phyloP scores from a whole-genome alignment of 192 early-diverging fungal genomes.

The Backusella parvicylindrica region DNA sequence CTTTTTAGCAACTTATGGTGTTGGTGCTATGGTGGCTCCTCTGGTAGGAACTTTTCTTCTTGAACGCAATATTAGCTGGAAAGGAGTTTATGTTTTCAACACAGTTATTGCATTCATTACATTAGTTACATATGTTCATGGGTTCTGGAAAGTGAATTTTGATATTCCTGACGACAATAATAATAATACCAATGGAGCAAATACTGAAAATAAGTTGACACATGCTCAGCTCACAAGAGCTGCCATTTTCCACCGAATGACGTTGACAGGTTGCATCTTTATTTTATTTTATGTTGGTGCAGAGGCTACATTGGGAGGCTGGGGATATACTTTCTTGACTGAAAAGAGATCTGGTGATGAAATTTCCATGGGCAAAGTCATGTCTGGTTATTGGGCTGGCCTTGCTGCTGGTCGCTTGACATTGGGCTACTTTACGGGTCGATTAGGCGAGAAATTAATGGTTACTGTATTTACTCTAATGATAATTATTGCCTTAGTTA shows the following conservation, averaged over 20 bases:
- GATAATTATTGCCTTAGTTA: neutral
- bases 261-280: constrained; percentile 15
- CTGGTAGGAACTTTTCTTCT: constrained; percentile 20
- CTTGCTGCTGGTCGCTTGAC: constrained; percentile 28
- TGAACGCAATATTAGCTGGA: constrained; percentile 19
- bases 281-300: constrained; percentile 32
- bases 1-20: constrained; percentile 23
- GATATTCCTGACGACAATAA: neutral
- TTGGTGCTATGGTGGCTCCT: constrained; percentile 30
- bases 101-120: constrained; percentile 10
- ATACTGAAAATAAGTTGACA: neutral
- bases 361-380: constrained; percentile 20
- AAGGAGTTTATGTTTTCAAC: constrained; percentile 24
- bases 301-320: constrained; percentile 29
- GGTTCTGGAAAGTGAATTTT: constrained; percentile 8
- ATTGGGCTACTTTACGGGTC: constrained; percentile 28
- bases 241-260: constrained; percentile 14
- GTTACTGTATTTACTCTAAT: constrained; percentile 8
- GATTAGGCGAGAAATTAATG: constrained; percentile 27
- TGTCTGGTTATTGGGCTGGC: constrained; percentile 33
- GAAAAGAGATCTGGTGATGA: constrained; percentile 20
- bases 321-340: constrained; percentile 30
- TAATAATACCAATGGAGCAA: neutral
- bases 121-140: constrained; percentile 1
- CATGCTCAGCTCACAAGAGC: neutral